Evolutionary conservation across 768 basidiomycete genomes (phyloP), one percentile per base, ranked within the genome.

Genomic region (Leccinum variicolor): DNA sequence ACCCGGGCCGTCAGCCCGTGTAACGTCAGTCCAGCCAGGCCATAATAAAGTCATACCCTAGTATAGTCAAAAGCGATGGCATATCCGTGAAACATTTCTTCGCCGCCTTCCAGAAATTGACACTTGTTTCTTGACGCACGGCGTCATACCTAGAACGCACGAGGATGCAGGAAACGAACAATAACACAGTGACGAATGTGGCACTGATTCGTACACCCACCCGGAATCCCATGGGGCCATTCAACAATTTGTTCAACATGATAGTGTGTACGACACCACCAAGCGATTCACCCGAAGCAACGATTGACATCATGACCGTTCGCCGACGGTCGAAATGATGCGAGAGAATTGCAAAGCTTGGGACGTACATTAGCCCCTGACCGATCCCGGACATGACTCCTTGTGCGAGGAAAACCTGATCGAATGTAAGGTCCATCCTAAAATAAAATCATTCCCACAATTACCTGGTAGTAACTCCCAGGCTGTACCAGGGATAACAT

Each of bases 191-290:
- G 52, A 76, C 67, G n/a, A 83, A 65, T 21, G 66, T 66, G 2
- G 75, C 80, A 54, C 73, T 79, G 13, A 73, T 74, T 4, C 71
- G 73, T 0, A 76, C 74, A 28, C 76, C 75, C 41, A 57, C 71
- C 13, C 62, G 70, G 62, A 83, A 79, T 8, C 86, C 83, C 4
- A 78, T 67, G 6, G 70, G 62, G 3, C 78, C 76, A 53, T 77
- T 79, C 53, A 52, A 58, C 33, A 53, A 58, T 23, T 76, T 69
- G 65, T 89, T 87, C 28, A 89, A 71, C 75, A 87, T 79, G 60
- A 86, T 83, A 1, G 85, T 83, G 54, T 85, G 79, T 14, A 81
- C 62, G 21, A 83, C 70, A 6, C 81, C 83, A 8, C 87, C 86
- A 3, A 84, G 65, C 3, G 81, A 77, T 33, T 79, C 75, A 23